Base-by-base conservation (phyloP, 2,329 filamentous ascomycete genomes). In the Corniculantispora saksenae region DNA sequence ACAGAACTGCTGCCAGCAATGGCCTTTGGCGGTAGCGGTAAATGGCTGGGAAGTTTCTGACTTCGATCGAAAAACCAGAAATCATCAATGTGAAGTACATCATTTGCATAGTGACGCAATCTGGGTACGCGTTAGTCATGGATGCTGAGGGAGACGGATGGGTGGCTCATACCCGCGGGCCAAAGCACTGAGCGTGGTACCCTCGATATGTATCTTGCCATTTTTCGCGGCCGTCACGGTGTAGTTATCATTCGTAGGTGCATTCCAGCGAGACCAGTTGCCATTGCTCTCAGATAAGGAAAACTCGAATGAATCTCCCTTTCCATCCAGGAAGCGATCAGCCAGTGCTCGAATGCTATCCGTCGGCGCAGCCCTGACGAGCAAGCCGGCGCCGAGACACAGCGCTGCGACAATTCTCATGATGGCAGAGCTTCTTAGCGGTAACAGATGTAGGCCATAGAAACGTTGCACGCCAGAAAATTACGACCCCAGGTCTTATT, bases 231-330 rank as follows among this genome's bases (percentile, higher is more conserved):
- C 51, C 3, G 58, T n/a, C 10, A 71, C 66, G 9, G 65, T 69
- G 58, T 71, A 71, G 19, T 68, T 67, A 57, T 71, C 69, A 15
- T 70, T 70, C 19, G 51, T 40, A 2, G 69, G 66, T 21, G 57
- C 59, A 25, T 71, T 69, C 67, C 67, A 70, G 12, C 69, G 67
- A 40, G 69, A 71, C 67, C 66, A 70, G 13, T 63, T 60, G 12
- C 65, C 65, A 15, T 66, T 45, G 15, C 57, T 15, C 5, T 51
- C 29, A 1, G 67, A 68, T 25, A 71, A 55, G 9, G 51, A 54
- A 54, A 71, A 69, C 43, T 66, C 61, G 48, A 71, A 70, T 1
- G 51, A 32, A 23, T 65, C 54, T 32, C 64, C 63, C 9, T 66
- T 63, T 7, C 63, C 66, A 27, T 66, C 23, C 8, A 71, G 61